Evolutionary conservation across 345 rosid species (phyloP), one percentile per base, ranked within the genome.

Genomic region (Bruguiera sexangula): DNA sequence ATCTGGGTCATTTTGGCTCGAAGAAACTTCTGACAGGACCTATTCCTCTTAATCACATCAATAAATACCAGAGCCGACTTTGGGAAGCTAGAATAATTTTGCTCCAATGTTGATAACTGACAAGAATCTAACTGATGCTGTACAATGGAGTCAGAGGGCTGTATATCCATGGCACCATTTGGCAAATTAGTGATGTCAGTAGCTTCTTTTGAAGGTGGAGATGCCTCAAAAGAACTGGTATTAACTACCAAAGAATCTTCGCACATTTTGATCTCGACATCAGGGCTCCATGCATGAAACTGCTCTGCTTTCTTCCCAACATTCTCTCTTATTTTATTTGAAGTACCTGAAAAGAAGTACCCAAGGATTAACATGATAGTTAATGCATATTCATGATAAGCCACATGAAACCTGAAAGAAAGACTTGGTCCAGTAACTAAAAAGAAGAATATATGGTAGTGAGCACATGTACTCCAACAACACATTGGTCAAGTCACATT

Each of bases 41-140:
- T 87, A 72, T 95, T 95, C 88, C 55, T 92, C 82, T 85, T 85
- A 73, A 95, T 85, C 27, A 96, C 92, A 66, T 82, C 89, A 74
- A 92, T 70, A 69, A 92, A 84, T 62, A 81, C 65, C 70, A 79
- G 88, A 27, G 92, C 97, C 26, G 90, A 77, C 74, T 86, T 85
- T 57, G 93, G 96, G 69, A 88, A 91, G 73, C 78, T 86, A 48
- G 90, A 79, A 65, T 72, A 64, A 55, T 74, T 70, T 16, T 34
- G 43, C 50, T 75, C 77, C 73, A 68, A 21, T 62, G 61, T 69
- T 37, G 88, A 76, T 65, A 68, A 73, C 34, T 73, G 74, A 29
- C 66, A 32, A 34, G 79, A 71, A 77, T 79, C 85, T 22, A 74
- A 36, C 46, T 63, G 81, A 21, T 75, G 77, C 72, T 63, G 37